Base-by-base conservation (phyloP, 2,329 filamentous ascomycete species). In the Aspergillus pseudoterreus region DNA sequence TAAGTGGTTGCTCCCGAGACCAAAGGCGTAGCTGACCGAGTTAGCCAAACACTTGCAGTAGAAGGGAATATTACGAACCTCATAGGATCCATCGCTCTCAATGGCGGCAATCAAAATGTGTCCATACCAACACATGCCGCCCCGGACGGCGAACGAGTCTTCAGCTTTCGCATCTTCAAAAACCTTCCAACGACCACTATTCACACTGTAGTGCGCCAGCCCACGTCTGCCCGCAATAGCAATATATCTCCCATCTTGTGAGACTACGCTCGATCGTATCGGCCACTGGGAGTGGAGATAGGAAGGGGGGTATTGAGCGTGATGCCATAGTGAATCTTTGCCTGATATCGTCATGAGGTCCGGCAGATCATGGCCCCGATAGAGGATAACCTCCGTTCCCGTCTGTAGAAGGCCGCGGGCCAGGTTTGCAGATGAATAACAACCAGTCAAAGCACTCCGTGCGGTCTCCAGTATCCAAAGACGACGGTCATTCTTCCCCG, bases 101-200 rank as follows among this genome's bases (percentile, higher is more conserved):
- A 96, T 86, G 4, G 92, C 91, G 36, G 91, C 92, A 50, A 97
- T 89, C 15, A 99, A 78, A 30, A 97, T 88, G 71, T 99, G 92
- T 59, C 95, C 91, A 67, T 95, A 92, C 94, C 94, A 99, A 68
- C 92, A 97, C 92, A 99, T 96, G 6, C 94, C 94, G 45, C 94
- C 94, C 56, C 92, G 81, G 12, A 99, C 90, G 21, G 90, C 84
- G 66, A 99, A 99, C 56, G 92, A 90, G 62, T 92, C 91, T 70
- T 97, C 94, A 64, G 86, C 82, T 27, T 81, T 83, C 22, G 85
- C 81, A 62, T 92, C 90, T 45, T 87, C 81, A 68, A 99, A 99
- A 0, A 88, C 95, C 68, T 95, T 96, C 94, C 94, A 99, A 52
- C 94, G 82, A 24, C 92, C 90, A 66, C 92, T 97, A 59, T 88